Evolutionary conservation across 2,329 filamentous ascomycete species (phyloP).

Genomic region (Sphaerulina vaccinii): DNA sequence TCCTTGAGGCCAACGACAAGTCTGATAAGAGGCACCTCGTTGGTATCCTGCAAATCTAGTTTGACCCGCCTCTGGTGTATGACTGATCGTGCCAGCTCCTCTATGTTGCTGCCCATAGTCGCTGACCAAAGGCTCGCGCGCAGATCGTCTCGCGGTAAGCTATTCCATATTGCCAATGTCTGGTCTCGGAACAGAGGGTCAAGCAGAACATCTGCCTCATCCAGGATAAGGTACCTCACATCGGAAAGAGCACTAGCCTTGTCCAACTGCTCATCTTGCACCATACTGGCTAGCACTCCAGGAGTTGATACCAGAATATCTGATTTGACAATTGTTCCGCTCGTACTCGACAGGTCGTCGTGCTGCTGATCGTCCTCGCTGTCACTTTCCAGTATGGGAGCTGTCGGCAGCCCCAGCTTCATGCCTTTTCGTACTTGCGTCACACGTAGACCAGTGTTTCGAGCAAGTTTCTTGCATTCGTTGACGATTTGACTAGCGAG

Average conservation of each 20-base stretch:
- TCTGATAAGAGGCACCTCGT: constrained; percentile 61
- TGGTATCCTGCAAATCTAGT: constrained; percentile 21
- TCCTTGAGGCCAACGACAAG: constrained; percentile 96
- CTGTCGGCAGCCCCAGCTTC: constrained; percentile 52
- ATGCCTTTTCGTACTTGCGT: constrained; percentile 84
- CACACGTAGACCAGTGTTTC: constrained; percentile 75
- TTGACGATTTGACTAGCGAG: constrained; percentile 52
- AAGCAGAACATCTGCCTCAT: constrained; percentile 93
- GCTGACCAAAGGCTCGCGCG: constrained; percentile 88
- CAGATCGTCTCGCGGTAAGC: constrained; percentile 69
- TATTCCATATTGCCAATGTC: constrained; percentile 78
- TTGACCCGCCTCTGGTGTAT: constrained; percentile 53
- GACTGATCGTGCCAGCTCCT: constrained; percentile 70
- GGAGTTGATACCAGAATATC: constrained; percentile 82
- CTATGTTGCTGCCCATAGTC: constrained; percentile 92
- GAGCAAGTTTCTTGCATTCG: constrained; percentile 78
- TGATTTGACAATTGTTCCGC: constrained; percentile 61
- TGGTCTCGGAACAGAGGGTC: constrained; percentile 89
- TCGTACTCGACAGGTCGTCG: constrained; percentile 14
- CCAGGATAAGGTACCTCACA: constrained; percentile 74
- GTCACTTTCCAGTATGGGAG: constrained; percentile 40
- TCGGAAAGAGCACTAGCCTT: constrained; percentile 43
- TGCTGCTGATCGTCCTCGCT: constrained; percentile 27
- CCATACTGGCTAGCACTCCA: constrained; percentile 71
- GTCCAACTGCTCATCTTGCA: constrained; percentile 52